Conservation (phyloP, 495 filamentous ascomycete genomes). For the Pseudoneurospora amorphoporcata region DNA sequence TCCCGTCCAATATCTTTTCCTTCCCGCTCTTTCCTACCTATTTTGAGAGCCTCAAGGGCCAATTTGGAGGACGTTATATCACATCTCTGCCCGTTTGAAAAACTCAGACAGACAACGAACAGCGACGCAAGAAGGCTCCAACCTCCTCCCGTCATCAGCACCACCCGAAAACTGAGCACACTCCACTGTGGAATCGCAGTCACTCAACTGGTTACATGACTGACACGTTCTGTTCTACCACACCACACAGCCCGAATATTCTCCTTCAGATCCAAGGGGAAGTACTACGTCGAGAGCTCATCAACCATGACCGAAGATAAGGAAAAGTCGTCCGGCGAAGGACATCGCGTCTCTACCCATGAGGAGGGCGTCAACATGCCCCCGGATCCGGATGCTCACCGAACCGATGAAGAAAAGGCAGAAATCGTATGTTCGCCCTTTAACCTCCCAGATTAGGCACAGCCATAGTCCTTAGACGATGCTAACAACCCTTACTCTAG, state of each 20-base stretch:
- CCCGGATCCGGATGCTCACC: slow-evolving; percentile 55
- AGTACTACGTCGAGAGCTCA: slow-evolving; percentile 10
- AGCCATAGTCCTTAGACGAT: background rate
- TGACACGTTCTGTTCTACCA: background rate
- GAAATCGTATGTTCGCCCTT: slow-evolving; percentile 44
- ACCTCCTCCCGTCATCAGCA: background rate
- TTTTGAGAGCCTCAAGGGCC: background rate
- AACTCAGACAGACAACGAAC: background rate
- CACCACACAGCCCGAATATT: slow-evolving; percentile 2
- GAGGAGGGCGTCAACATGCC: slow-evolving; percentile 17
- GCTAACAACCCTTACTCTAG: slow-evolving; percentile 25
- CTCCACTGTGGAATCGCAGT: background rate
- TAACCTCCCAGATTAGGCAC: background rate
- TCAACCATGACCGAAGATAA: slow-evolving; percentile 17
- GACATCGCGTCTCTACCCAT: slow-evolving; percentile 16
- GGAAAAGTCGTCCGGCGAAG: slow-evolving; percentile 22
- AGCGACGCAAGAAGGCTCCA: background rate
- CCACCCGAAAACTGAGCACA: background rate
- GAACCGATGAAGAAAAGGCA: slow-evolving; percentile 56
- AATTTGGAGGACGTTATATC: background rate
- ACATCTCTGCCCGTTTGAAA: background rate
- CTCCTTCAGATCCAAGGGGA: slow-evolving; percentile 1
- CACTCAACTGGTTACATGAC: background rate
- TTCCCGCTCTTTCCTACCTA: background rate
- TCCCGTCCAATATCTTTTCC: background rate